Evolutionary conservation across 1,284 basidiomycete species (phyloP).

Genomic region (Apiotrichum siamense): DNA sequence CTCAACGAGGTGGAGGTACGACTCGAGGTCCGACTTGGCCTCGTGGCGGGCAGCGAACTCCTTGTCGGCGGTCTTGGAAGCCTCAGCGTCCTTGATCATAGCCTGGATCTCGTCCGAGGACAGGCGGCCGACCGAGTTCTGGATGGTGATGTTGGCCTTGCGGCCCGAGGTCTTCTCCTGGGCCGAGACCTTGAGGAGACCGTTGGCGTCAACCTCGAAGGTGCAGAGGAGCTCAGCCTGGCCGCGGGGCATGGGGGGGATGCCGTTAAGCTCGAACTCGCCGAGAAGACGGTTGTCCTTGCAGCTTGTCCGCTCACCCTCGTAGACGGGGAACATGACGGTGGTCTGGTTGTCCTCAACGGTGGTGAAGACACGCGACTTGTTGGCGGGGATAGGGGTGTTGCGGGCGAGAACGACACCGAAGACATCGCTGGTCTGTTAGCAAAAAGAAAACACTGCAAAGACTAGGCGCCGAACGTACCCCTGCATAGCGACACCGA

Average conservation of each 20-base stretch:
- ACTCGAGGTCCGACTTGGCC: slow-evolving; percentile 92
- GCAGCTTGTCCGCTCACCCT: slow-evolving; percentile 95
- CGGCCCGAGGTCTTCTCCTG: slow-evolving; percentile 91
- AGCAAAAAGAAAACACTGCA: too few relatives aligned
- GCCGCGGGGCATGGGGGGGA: slow-evolving; percentile 92
- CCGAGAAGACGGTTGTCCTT: slow-evolving; percentile 94
- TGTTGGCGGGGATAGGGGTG: slow-evolving; percentile 95
- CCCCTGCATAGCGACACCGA: slow-evolving; percentile 98
- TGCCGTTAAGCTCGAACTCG: slow-evolving; percentile 94
- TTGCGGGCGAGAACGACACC: slow-evolving; percentile 86
- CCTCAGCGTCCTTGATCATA: slow-evolving; percentile 97
- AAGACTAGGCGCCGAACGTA: too few relatives aligned
- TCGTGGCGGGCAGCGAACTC: slow-evolving; percentile 94
- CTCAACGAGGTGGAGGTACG: slow-evolving; percentile 91
- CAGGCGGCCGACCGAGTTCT: slow-evolving; percentile 88
- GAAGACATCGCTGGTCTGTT: slow-evolving; percentile 95
- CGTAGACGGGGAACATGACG: slow-evolving; percentile 96
- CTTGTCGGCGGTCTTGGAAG: slow-evolving; percentile 93
- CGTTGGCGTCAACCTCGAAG: slow-evolving; percentile 98
- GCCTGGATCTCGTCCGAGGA: slow-evolving; percentile 91
- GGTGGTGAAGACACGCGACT: slow-evolving; percentile 91
- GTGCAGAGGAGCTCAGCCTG: slow-evolving; percentile 94
- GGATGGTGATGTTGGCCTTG: slow-evolving; percentile 79
- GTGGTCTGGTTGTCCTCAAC: slow-evolving; percentile 98
- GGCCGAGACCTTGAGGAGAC: slow-evolving; percentile 85